A percentile compares a stretch with the other conserved stretches of the same genome.
phyloP scores from a whole-genome alignment of 257 asterid genomes.

The Solanum neorickii region DNA sequence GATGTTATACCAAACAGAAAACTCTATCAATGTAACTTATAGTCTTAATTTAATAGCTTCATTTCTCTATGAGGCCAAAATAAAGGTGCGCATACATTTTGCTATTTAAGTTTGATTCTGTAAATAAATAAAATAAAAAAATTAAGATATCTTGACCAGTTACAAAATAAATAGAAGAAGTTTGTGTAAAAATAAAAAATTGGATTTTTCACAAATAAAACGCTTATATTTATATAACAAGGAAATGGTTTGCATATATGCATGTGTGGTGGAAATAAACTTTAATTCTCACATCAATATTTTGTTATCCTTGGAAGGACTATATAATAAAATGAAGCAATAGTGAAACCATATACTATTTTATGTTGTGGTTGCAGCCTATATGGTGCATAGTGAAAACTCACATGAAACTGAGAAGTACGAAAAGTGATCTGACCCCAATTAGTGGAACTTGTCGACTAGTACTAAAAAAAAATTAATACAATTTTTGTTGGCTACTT shows the following conservation, averaged over 20 bases:
- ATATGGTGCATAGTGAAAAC: background rate
- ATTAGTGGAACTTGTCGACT: background rate
- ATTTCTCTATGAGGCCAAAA: background rate
- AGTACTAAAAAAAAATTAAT: background rate
- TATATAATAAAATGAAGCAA: background rate
- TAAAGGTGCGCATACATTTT: background rate
- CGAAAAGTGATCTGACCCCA: background rate
- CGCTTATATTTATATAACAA: background rate
- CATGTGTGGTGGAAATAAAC: background rate
- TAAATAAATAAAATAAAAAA: background rate
- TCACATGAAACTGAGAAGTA: background rate
- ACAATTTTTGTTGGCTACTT: background rate
- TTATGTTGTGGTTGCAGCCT: background rate
- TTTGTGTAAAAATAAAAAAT: background rate
- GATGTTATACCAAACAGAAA: background rate
- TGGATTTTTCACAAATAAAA: background rate
- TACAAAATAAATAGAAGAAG: background rate
- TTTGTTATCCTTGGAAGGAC: background rate
- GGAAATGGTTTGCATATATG: background rate
- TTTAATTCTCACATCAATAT: background rate
- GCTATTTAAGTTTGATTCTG: background rate
- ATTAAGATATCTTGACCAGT: background rate
- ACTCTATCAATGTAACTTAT: background rate
- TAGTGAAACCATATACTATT: background rate
- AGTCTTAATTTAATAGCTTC: background rate